Conservation (phyloP, 2,329 filamentous ascomycete genomes). For the Plectosphaerella cucumerina region DNA sequence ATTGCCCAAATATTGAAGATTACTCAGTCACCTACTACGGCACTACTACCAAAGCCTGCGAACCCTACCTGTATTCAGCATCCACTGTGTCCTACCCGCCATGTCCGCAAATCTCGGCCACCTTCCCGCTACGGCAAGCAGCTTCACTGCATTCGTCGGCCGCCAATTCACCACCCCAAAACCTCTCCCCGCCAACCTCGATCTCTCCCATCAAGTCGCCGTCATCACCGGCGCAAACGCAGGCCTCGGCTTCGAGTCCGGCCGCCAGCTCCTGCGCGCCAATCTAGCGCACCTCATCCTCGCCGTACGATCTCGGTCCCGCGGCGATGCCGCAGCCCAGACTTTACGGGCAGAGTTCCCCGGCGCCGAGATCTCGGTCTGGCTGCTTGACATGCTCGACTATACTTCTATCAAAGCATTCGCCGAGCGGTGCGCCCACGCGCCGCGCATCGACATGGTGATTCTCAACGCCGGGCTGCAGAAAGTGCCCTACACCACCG, state of each 20-base stretch:
- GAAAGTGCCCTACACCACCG: slow-evolving; percentile 15
- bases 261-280: slow-evolving; percentile 32
- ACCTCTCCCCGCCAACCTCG: too few species aligned
- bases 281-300: slow-evolving; percentile 39
- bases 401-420: slow-evolving; percentile 42
- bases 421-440: slow-evolving; percentile 23
- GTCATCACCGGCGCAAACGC: slow-evolving; percentile 46
- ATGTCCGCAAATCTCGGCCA: too few species aligned
- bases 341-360: slow-evolving; percentile 23
- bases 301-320: slow-evolving; percentile 36
- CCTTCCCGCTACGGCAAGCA: too few species aligned
- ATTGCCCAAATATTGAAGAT: too few species aligned
- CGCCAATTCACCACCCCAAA: too few species aligned
- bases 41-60: too few species aligned
- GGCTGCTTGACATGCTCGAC: slow-evolving; percentile 42
- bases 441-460: slow-evolving; percentile 35
- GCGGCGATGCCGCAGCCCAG: slow-evolving; percentile 35
- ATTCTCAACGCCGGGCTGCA: slow-evolving; percentile 41
- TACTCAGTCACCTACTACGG: too few species aligned
- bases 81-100: too few species aligned
- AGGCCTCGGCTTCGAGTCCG: slow-evolving; percentile 43
- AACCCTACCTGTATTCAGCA: too few species aligned
- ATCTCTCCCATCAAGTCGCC: slow-evolving; percentile 30
- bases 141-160: too few species aligned
- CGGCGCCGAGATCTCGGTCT: slow-evolving; percentile 38